These are phyloP conservation scores for Microglena sp. DNA, from an alignment of 139 green algal species.

Conservation along the genomic window DNA sequence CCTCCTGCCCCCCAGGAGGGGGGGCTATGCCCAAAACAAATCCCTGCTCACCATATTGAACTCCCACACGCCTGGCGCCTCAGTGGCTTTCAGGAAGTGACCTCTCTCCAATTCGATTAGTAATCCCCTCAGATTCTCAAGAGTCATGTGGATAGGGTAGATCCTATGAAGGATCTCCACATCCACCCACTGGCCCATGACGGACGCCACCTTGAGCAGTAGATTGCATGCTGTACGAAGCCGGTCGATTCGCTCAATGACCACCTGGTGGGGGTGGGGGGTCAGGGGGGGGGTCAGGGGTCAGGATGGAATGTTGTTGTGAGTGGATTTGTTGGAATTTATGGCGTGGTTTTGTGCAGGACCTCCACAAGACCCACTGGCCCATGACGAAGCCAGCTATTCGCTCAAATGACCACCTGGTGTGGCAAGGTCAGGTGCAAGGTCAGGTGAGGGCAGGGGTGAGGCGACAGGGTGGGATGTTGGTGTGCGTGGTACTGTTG, in stretches of 20 bases:
- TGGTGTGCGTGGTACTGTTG: too few species aligned
- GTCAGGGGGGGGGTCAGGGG: too few species aligned
- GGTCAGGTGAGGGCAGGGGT: too few species aligned
- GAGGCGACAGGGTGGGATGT: too few species aligned
- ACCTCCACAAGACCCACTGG: constrained; percentile 49
- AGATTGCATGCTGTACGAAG: constrained; percentile 46
- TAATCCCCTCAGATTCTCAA: constrained; percentile 15
- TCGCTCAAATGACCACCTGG: too few species aligned
- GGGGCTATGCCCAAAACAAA: too few species aligned
- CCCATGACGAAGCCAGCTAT: constrained; percentile 62
- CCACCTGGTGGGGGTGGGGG: too few species aligned
- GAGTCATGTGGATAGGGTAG: constrained; percentile 39
- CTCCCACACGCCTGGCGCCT: constrained; percentile 35
- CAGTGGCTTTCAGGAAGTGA: constrained; percentile 34
- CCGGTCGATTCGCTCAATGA: constrained; percentile 60
- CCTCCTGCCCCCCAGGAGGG: too few species aligned
- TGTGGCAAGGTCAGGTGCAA: too few species aligned
- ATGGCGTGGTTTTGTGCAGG: constrained; percentile 44
- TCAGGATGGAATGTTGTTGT: too few species aligned
- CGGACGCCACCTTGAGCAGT: too few species aligned
- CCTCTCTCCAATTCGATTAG: constrained; percentile 31
- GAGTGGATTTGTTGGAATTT: too few species aligned
- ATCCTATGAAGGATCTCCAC: constrained; percentile 50
- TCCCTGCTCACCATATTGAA: constrained; percentile 58
- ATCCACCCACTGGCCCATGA: constrained; percentile 58